Evolutionary conservation across 352 stramenopile species (phyloP).

Genomic region (Pythium pectinolyticum): DNA sequence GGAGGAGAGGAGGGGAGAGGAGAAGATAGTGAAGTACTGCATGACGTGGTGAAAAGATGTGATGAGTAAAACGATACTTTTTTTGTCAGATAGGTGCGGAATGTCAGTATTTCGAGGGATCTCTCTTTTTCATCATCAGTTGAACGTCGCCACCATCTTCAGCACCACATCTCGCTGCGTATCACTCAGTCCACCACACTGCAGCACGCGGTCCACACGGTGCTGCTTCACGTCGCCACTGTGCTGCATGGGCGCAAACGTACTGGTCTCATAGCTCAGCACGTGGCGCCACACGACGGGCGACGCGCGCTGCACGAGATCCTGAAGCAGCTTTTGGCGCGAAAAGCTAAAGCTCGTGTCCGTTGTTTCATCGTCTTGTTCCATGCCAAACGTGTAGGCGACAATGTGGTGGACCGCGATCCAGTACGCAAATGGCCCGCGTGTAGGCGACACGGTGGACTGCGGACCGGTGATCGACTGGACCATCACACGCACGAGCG

Average conservation of each 20-base stretch:
- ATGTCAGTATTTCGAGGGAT: too few species aligned
- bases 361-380: conserved; percentile 18
- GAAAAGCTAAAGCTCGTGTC: conserved; percentile 37
- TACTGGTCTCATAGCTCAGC: conserved; percentile 43
- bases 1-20: too few species aligned
- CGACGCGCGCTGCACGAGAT: conserved; percentile 34
- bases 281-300: conserved; percentile 49
- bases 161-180: background rate
- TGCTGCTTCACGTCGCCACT: conserved; percentile 10
- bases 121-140: background rate
- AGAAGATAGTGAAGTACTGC: too few species aligned
- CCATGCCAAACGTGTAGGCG: conserved; percentile 55
- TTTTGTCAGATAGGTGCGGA: too few species aligned
- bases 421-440: conserved; percentile 54
- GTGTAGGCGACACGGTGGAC: conserved; percentile 28
- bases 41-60: too few species aligned
- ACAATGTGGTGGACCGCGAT: conserved; percentile 61
- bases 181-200: conserved; percentile 7
- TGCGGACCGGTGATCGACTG: conserved; percentile 36
- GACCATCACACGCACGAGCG: conserved; percentile 50
- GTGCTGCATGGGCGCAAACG: background rate
- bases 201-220: conserved; percentile 19
- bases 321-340: conserved; percentile 50
- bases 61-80: too few species aligned
- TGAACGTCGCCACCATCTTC: background rate